Evolutionary conservation across 2,329 filamentous ascomycete genomes (phyloP), one percentile per base, ranked within the genome.

Genomic region (Diaporthe sp.): DNA sequence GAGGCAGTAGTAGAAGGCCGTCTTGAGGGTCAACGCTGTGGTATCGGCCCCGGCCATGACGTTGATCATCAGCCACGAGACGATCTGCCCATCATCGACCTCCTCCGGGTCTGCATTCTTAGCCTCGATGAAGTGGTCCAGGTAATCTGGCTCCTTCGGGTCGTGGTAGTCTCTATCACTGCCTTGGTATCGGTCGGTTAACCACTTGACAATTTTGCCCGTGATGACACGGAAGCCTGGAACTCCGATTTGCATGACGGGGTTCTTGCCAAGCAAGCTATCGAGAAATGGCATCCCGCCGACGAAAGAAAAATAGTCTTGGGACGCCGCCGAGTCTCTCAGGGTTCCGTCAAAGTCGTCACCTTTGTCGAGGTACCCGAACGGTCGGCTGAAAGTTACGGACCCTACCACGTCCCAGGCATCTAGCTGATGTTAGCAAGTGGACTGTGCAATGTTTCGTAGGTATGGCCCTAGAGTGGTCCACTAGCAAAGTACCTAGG

Each of bases 351-450:
- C 82, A 74, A 84, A 80, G 75, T 87, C 85, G 10, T 76, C 71
- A 10, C 82, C 80, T 7, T 81, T 77, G 25, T 84, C 78, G 50
- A 87, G 78, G 78, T 86, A 87, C 12, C 85, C 86, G 74, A 86
- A 83, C 45, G 81, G 82, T 17, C 82, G 79, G 64, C 83, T 82
- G 72, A 85, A 87, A 42, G 83, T 83, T 9, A 84, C 78, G 50
- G 82, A 79, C 50, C 84, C 83, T 74, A 86, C 81, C 13, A 86
- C 82, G 74, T 87, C 85, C 80, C 84, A 86, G 22, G 84, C 76
- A 60, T 78, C 45, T 38, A 13, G 28, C 38, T 2, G 15, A 40
- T 13, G 8, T 67, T 28, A 67, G 5, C 13, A 25, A 66, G 7
- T 10, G 15, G 22, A 15, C 5, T 8, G 3, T 33, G 10, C 1